These are phyloP conservation scores for Phylloporus sp. DNA, from an alignment of 1,284 basidiomycete species.

Conservation along the genomic window DNA sequence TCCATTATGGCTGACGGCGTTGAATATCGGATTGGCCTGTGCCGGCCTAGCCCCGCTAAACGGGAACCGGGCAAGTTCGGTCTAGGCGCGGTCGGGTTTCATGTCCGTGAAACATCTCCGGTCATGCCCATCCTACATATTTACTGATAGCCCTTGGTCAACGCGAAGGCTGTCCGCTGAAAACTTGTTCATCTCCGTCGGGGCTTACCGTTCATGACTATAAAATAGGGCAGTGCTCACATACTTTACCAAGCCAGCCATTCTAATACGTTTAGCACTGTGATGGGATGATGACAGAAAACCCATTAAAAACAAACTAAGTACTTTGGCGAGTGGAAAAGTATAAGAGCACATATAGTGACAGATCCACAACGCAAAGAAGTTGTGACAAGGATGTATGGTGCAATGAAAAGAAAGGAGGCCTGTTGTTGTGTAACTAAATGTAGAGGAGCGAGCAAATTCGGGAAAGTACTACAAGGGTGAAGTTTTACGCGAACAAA, in stretches of 20 bases:
- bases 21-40: no score
- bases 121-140: no score
- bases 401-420: background rate
- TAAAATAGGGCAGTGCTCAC: no score
- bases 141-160: no score
- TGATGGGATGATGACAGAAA: constrained; percentile 2
- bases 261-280: background rate
- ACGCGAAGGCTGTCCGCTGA: no score
- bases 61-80: no score
- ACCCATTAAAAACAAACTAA: constrained; percentile 27
- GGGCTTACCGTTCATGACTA: no score
- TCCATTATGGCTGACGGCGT: no score
- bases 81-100: no score
- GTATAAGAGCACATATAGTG: constrained; percentile 8
- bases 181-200: no score
- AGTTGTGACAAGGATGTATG: background rate
- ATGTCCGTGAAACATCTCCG: no score
- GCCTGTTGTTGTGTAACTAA: background rate
- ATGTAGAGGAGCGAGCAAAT: background rate
- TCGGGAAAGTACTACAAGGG: background rate
- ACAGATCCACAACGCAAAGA: constrained; percentile 13
- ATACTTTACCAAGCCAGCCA: background rate
- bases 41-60: no score
- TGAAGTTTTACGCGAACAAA: constrained; percentile 11
- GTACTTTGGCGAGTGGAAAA: constrained; percentile 15